Evolutionary conservation across 2,329 filamentous ascomycete genomes (phyloP), one percentile per base, ranked within the genome.

Genomic region (Calonectria naviculata): DNA sequence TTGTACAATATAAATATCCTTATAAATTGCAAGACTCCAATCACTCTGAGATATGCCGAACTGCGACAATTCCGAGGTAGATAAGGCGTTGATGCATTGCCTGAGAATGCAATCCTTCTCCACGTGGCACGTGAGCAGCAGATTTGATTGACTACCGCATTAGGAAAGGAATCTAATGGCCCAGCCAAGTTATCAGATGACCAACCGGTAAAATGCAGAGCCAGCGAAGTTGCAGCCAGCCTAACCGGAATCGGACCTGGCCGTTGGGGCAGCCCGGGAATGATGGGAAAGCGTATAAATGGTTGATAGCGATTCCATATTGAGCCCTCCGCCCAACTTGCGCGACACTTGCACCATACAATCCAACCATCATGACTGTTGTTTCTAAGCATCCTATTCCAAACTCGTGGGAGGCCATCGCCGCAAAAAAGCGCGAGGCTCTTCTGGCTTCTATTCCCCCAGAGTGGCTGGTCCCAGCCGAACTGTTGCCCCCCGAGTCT

Each of bases 391-490:
- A 26, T 38, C 36, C 52, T 12, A 54, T 70, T 17, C 68, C 73
- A 56, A 49, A 56, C 41, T 41, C 64, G 3, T 76, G 75, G 75
- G 71, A 75, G 44, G 68, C 70, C 5, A 69, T 76, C 19, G 73
- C 61, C 19, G 63, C 62, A 3, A 70, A 62, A 26, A 76, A 76
- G 65, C 74, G 75, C 15, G 44, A 75, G 5, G 67, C 73, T 5
- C 75, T 76, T 0, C 36, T 44, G 19, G 56, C 82, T 49, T 87
- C 88, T 1, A 90, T 93, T 65, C 90, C 91, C 1, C 67, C 83
- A 1, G 87, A 91, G 77, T 92, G 89, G 87, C 84, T 85, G 64
- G 85, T 93, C 7, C 89, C 90, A 0, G 78, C 80, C 7, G 78
- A 86, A 58, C 80, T 91, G 49, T 76, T 92, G 0, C 91, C 91